Base-by-base conservation (phyloP, 305 asterid species). In the Coffea humblotiana region DNA sequence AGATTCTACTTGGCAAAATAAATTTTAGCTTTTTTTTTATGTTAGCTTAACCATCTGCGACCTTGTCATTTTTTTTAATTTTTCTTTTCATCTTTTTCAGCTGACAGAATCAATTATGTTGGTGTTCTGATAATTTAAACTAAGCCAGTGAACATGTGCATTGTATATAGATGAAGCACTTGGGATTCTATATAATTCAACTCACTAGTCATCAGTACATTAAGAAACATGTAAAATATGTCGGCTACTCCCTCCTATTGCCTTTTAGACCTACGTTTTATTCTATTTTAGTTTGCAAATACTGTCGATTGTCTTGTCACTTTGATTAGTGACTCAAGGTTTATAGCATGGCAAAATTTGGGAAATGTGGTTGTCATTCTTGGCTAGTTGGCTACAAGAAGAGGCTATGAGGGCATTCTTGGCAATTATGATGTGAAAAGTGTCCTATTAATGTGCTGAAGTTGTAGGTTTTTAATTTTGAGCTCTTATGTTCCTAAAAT, bases 401-500 rank as follows among this genome's bases (percentile, higher is more conserved):
- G 60, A 64, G 40, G 60, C 37, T 48, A 19, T 0, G 13, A 21
- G 40, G 52, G 40, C 19, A 21, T 60, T 56, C 35, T 54, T 75
- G 49, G 78, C 70, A 60, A 35, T 32, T 8, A 60, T 29, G 0
- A 23, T 60, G 45, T 74, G n/a, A 66, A 75, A 40, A 37, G 7
- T 37, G 63, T 60, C 67, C 37, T 40, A 40, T 60, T 19, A 11
- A 13, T 61, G 67, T n/a, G 67, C 19, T 27, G 51, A 15, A 68
- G 63, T 13, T 18, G 13, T 60, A 49, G 70, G 10, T 37, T 73
- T 51, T 21, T 35, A 45, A 9, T 21, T 72, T 43, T 75, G 56
- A n/a, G 60, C 35, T 14, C 10, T 71, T 43, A 35, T 71, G 27
- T 65, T 8, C 54, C 51, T n/a, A 43, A 74, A 78, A 65, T 83